Conservation (phyloP, 495 filamentous ascomycete genomes). For the Geoglossum glabrum region DNA sequence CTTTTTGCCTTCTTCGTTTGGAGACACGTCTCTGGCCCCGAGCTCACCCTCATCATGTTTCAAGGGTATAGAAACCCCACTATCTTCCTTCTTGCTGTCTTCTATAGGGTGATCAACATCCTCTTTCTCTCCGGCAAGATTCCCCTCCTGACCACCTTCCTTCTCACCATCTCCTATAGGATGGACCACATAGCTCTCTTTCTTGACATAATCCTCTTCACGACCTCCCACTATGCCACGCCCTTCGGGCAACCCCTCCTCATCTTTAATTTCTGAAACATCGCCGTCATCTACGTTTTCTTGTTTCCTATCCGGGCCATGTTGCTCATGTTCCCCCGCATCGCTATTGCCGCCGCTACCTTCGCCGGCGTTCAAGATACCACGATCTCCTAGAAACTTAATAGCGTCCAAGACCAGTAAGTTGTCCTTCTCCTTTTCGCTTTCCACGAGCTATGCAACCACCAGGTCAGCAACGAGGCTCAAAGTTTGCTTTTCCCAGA, state of each 20-base stretch:
- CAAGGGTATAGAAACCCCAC: no score
- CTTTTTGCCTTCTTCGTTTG: not conserved
- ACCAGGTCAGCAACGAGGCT: not conserved
- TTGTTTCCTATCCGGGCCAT: not conserved
- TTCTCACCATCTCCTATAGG: not conserved
- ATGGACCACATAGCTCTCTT: not conserved
- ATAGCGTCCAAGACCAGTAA: conserved; percentile 7
- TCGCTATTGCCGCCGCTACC: not conserved
- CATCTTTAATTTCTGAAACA: not conserved
- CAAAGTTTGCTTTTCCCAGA: not conserved
- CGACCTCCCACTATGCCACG: not conserved
- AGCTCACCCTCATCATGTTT: no score
- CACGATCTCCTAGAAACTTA: conserved; percentile 5
- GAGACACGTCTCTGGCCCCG: not conserved
- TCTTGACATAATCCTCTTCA: not conserved
- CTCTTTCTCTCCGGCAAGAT: not conserved
- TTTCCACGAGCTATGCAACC: not conserved
- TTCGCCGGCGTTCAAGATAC: not conserved
- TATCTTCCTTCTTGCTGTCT: no score
- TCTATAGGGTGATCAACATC: no score
- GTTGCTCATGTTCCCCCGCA: not conserved
- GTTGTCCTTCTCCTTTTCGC: conserved; percentile 5
- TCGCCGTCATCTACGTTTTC: not conserved
- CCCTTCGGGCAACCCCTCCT: not conserved
- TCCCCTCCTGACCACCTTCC: not conserved